These are phyloP conservation scores for Rhinocladiella similis DNA, from an alignment of 2,329 filamentous ascomycete genomes.

Conservation along the genomic window DNA sequence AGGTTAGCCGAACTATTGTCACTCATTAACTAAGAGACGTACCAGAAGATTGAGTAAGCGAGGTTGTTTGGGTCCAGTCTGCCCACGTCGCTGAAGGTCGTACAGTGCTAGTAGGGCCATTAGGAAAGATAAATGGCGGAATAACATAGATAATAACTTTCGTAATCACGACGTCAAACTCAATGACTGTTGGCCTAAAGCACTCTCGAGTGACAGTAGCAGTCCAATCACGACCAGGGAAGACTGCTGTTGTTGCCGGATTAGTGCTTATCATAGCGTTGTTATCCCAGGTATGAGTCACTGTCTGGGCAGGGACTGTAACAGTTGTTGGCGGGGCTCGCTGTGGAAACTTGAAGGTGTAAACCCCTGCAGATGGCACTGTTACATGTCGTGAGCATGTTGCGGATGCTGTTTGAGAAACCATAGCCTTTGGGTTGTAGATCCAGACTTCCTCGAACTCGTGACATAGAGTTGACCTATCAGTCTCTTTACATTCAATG, in stretches of 20 bases:
- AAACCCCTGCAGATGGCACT: conserved; percentile 2
- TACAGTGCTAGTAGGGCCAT: no score
- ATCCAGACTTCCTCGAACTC: conserved; percentile 3
- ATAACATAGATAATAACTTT: conserved; percentile 6
- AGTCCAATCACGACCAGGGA: conserved; percentile 4
- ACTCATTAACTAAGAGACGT: no score
- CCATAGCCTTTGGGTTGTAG: conserved; percentile 1
- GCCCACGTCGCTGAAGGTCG: no score
- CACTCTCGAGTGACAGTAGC: conserved; percentile 3
- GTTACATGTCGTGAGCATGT: not conserved
- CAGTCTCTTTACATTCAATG: not conserved
- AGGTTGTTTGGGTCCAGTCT: not conserved
- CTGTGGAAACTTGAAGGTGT: conserved; percentile 7
- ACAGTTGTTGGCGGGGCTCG: conserved; percentile 3
- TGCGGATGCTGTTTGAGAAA: not conserved
- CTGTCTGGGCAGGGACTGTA: not conserved
- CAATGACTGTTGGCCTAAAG: conserved; percentile 1
- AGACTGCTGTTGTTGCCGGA: not conserved
- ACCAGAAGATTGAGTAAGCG: no score
- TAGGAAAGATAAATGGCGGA: not conserved
- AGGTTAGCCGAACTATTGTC: no score
- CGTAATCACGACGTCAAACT: conserved; percentile 4
- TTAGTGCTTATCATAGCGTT: not conserved
- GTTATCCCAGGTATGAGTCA: not conserved
- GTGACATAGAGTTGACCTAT: not conserved